A percentile compares a stretch with the other conserved stretches of the same genome.
Evolutionary conservation across 768 basidiomycete genomes (phyloP).

Genomic region (Kwoniella mangroviensis): DNA sequence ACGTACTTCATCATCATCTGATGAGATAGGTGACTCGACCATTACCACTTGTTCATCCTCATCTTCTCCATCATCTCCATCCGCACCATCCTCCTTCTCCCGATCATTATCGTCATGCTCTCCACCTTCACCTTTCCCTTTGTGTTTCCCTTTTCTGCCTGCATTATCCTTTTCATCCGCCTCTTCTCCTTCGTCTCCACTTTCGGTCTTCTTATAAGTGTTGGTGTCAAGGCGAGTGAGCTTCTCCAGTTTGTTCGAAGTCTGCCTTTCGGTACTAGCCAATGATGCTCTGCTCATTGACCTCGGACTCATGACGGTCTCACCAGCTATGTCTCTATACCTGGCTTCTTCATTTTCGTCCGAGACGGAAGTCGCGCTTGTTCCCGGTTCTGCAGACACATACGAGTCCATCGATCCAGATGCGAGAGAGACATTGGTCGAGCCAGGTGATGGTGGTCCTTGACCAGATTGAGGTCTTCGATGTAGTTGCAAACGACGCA

Average conservation of each 20-base stretch:
- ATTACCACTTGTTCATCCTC: neutral
- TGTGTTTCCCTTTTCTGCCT: neutral
- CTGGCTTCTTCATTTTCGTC: slow-evolving; percentile 23
- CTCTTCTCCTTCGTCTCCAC: neutral
- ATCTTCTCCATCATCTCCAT: neutral
- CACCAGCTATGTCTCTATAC: slow-evolving; percentile 16
- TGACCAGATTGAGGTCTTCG: slow-evolving; percentile 33
- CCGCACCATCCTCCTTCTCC: neutral
- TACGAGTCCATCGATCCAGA: slow-evolving; percentile 52
- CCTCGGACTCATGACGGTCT: slow-evolving; percentile 19
- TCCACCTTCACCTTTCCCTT: neutral
- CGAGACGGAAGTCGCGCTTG: slow-evolving; percentile 24
- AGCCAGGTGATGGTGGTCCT: slow-evolving; percentile 25
- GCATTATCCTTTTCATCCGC: neutral
- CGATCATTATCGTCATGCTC: neutral
- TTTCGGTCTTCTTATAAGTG: neutral
- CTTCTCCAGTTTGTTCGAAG: slow-evolving; percentile 18
- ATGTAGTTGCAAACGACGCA: slow-evolving; percentile 35
- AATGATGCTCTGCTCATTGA: slow-evolving; percentile 14
- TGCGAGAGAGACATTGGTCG: slow-evolving; percentile 27
- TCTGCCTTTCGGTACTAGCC: slow-evolving; percentile 8
- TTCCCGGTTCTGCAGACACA: slow-evolving; percentile 24
- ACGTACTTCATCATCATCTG: slow-evolving; percentile 21
- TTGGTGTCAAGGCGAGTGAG: slow-evolving; percentile 24
- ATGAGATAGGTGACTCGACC: slow-evolving; percentile 29